A percentile compares a stretch with the other conserved stretches of the same genome.
These are phyloP conservation scores for Schwanniomyces pseudopolymorphus DNA, from an alignment of 805 yeast species.

Conservation along the genomic window DNA sequence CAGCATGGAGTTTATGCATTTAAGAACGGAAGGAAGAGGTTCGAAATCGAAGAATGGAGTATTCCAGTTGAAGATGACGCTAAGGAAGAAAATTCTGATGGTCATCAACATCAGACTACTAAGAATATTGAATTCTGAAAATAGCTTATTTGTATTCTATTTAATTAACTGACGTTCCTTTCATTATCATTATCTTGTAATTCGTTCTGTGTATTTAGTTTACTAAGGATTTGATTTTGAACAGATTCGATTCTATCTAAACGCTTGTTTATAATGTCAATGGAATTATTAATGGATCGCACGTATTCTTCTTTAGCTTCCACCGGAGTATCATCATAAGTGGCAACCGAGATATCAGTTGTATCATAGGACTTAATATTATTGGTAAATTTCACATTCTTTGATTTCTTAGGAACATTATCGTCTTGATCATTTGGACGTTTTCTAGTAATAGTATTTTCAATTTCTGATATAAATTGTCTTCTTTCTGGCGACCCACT, in stretches of 20 bases:
- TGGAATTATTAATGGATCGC: not conserved
- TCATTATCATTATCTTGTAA: not conserved
- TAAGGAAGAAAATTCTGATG: conserved; percentile 22
- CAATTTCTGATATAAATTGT: conserved; percentile 27
- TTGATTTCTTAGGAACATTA: conserved; percentile 1
- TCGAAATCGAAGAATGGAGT: conserved; percentile 94
- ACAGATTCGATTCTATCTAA: conserved; percentile 16
- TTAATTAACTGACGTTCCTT: not conserved
- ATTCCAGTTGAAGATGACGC: conserved; percentile 85
- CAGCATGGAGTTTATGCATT: conserved; percentile 79
- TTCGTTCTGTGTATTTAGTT: not conserved
- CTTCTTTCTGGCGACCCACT: conserved; percentile 39
- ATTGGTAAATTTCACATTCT: conserved; percentile 8
- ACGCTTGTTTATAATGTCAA: conserved; percentile 13
- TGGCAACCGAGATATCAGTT: not conserved
- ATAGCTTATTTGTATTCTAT: not conserved
- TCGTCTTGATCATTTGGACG: conserved; percentile 19
- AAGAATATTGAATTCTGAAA: conserved; percentile 34
- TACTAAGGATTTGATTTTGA: conserved; percentile 1
- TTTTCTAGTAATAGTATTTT: conserved; percentile 16
- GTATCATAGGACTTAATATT: conserved; percentile 6
- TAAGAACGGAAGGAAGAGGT: conserved; percentile 75
- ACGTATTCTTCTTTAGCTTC: not conserved
- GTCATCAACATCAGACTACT: conserved; percentile 21
- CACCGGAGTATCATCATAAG: not conserved